Conservation (phyloP, 345 rosid genomes). For the Corymbia maculata region DNA sequence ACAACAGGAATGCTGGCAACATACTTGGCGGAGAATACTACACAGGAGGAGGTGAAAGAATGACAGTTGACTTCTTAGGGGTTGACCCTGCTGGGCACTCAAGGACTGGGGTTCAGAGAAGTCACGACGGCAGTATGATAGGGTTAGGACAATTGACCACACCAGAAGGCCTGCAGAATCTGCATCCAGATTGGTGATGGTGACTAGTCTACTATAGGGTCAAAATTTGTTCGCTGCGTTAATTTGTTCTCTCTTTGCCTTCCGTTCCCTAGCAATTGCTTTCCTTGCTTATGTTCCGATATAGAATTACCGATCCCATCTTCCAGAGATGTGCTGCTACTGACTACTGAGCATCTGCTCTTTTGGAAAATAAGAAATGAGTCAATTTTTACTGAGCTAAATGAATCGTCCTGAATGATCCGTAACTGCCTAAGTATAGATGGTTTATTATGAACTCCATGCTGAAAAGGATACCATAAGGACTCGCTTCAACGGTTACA, state of each 20-base stretch:
- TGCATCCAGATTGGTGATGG: conserved; percentile 26
- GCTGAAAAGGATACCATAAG: neutral
- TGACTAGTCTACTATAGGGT: neutral
- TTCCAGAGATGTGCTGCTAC: neutral
- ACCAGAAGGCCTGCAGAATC: conserved; percentile 10
- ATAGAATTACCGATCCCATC: neutral
- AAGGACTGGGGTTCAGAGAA: conserved; percentile 7
- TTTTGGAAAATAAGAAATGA: neutral
- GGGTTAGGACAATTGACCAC: conserved; percentile 9
- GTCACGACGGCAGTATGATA: conserved; percentile 1
- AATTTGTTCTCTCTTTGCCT: neutral
- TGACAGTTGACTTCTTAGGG: conserved; percentile 43
- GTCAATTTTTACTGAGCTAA: neutral
- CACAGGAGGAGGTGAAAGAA: conserved; percentile 15
- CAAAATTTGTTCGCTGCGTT: neutral
- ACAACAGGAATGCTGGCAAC: neutral
- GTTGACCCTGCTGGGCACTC: conserved; percentile 25
- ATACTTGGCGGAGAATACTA: conserved; percentile 3
- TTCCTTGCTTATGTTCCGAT: neutral
- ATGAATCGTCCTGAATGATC: neutral
- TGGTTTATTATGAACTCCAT: neutral
- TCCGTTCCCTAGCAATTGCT: neutral
- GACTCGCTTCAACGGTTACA: neutral
- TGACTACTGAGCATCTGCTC: neutral
- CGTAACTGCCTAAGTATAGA: neutral